These are phyloP conservation scores for Rauvolfia tetraphylla DNA, from an alignment of 257 asterid species.

Conservation along the genomic window DNA sequence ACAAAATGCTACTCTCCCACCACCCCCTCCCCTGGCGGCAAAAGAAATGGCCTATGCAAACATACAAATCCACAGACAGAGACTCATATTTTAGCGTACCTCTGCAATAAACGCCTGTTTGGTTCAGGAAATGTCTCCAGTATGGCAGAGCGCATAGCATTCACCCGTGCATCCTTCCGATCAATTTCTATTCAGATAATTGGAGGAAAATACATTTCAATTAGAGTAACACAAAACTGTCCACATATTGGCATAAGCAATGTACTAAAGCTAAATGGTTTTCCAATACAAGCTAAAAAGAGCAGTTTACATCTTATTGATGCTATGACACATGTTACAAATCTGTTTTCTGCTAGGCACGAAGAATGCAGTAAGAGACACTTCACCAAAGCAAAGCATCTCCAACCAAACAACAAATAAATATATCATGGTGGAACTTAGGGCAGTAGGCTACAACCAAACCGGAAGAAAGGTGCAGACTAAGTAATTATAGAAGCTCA, in stretches of 20 bases:
- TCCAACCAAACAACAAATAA: neutral
- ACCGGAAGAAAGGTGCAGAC: neutral
- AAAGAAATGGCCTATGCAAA: neutral
- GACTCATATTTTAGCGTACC: constrained; percentile 38
- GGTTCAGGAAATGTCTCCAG: constrained; percentile 94
- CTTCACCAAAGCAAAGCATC: neutral
- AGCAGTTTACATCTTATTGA: neutral
- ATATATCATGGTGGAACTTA: neutral
- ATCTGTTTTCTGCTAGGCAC: neutral
- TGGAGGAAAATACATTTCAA: neutral
- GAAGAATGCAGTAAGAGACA: neutral
- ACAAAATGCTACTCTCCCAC: neutral
- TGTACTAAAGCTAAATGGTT: neutral
- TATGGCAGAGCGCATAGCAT: constrained; percentile 78
- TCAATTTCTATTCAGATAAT: constrained; percentile 54
- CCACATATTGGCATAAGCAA: neutral
- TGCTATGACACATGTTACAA: neutral
- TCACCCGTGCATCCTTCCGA: constrained; percentile 69
- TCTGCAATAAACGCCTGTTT: constrained; percentile 81
- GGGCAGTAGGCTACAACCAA: neutral
- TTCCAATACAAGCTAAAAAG: neutral
- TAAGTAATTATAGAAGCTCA: neutral
- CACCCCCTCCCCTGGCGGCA: no score
- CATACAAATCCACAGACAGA: neutral
- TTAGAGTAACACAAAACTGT: neutral